Base-by-base conservation (phyloP, 768 basidiomycete genomes). In the Psilocybe cyanescens region DNA sequence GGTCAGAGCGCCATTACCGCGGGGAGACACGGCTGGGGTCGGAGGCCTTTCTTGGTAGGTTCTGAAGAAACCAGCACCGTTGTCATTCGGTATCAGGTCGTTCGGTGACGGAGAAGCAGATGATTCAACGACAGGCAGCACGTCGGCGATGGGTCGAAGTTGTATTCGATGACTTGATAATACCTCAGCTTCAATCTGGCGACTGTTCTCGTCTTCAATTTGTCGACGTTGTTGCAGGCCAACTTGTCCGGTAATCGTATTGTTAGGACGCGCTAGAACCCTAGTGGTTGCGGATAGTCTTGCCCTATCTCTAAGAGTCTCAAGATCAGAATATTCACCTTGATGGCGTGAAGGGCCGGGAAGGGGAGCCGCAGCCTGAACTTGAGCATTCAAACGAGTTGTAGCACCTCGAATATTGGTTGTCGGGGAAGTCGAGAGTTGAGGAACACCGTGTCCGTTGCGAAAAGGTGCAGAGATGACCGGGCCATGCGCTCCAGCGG, bases 91-190 rank as follows among this genome's bases (percentile, higher is more conserved):
- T 28, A 65, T 79, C n/a, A 78, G 80, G 31, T 89, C 89, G 60
- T 84, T 89, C 3, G 83, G 83, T 6, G 86, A 76, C 5, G 87
- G 87, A 16, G 89, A 88, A 19, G 76, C 74, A 30, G 83, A 82
- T 3, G 81, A 77, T 69, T 91, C 90, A 3, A 90, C 75, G 47
- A 91, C 81, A 4, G 89, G 89, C 14, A 84, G 70, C n/a, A 76
- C 73, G 64, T 84, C 81, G 52, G 81, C 75, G 59, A 81, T 68
- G 4, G 73, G 71, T 37, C 74, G 74, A 59, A 67, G 65, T 9
- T 62, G 63, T 44, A 65, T 80, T 39, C 50, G 59, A 46, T 78
- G 79, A 30, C 79, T 81, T 11, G 47, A 24, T 1, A 24, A 24
- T 24, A 49, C 47, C 28, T 53, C 33, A 16, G 16, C 5, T 16